Base-by-base conservation (phyloP, 1,284 basidiomycete species). In the Chondrostereum purpureum region DNA sequence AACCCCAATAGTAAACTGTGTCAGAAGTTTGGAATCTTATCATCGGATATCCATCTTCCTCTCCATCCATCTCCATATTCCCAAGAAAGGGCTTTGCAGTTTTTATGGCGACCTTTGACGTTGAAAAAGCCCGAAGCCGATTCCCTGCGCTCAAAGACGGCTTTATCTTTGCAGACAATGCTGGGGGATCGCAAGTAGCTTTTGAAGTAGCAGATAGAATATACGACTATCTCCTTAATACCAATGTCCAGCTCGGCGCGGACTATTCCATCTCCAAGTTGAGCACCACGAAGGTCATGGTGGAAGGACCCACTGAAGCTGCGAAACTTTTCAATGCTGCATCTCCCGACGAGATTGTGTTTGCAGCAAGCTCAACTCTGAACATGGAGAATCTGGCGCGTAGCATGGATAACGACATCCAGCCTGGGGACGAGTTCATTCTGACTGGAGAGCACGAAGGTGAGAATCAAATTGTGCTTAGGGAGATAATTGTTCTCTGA, bases 381-480 rank as follows among this genome's bases (percentile, higher is more conserved):
- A 71, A 80, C 36, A 56, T 79, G 13, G 80, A 81, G 61, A 85
- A 86, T 54, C 67, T 85, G 2, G 69, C 80, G 0, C 66, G 82
- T 13, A 75, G 77, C 0, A 56, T 85, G 43, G 81, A 81, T 46
- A 58, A 51, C 1, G 71, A 72, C 48, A 65, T 86, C 13, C 54
- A 69, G 14, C 51, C 62, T 2, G 80, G 73, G 2, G 85, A 88
- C 48, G 86, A 90, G 59, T 76, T 90, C 45, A 78, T 90, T 47
- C 56, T 89, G 27, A 83, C 80, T 0, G 77, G 77, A 1, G 88
- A 90, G 58, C 88, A 90, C 53, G 87, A 91, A 70, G 77, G 83
- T 86, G 38, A 20, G 62, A 55, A 19, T 21, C 17, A 6, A 31
- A 17, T 37, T 11, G 14, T 27, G 20, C 14, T 18, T 45, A 33